phyloP scores from a whole-genome alignment of 208 protist genomes.

The Crithidia expoeki region DNA sequence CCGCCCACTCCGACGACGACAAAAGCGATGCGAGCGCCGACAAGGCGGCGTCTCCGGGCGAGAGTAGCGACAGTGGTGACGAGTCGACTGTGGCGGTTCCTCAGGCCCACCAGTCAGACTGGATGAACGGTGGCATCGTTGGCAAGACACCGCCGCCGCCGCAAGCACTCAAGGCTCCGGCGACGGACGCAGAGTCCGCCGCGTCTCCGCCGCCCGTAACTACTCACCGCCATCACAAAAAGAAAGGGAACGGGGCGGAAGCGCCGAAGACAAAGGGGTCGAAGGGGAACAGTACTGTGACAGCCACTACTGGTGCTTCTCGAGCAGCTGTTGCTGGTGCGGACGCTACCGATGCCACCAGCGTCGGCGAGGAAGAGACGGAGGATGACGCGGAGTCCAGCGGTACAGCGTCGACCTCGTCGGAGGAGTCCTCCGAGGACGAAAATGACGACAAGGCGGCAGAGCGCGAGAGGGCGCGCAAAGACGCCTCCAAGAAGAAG shows the following conservation, averaged over 20 bases:
- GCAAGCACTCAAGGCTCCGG: neutral
- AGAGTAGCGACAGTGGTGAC: constrained; percentile 3
- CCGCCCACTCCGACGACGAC: neutral
- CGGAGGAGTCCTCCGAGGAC: neutral
- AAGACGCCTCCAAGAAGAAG: constrained; percentile 14
- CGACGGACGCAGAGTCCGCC: neutral
- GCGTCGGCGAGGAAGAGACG: constrained; percentile 11
- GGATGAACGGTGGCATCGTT: constrained; percentile 27
- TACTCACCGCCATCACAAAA: constrained; percentile 8
- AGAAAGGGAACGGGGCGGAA: constrained; percentile 10
- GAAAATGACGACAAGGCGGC: neutral
- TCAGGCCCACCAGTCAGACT: constrained; percentile 21
- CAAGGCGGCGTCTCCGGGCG: neutral
- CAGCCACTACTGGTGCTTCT: neutral
- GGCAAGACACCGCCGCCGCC: constrained; percentile 10
- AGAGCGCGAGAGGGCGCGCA: neutral
- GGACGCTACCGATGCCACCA: constrained; percentile 2
- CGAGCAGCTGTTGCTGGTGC: neutral
- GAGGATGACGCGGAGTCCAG: constrained; percentile 28
- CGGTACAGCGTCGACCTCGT: constrained; percentile 18
- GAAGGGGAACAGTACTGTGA: constrained; percentile 3
- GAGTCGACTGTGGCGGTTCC: neutral
- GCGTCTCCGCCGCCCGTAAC: neutral
- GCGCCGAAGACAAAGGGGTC: neutral
- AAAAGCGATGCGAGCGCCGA: constrained; percentile 3